Conservation (phyloP, 352 stramenopile species). For the Globisporangium echinulatum region DNA sequence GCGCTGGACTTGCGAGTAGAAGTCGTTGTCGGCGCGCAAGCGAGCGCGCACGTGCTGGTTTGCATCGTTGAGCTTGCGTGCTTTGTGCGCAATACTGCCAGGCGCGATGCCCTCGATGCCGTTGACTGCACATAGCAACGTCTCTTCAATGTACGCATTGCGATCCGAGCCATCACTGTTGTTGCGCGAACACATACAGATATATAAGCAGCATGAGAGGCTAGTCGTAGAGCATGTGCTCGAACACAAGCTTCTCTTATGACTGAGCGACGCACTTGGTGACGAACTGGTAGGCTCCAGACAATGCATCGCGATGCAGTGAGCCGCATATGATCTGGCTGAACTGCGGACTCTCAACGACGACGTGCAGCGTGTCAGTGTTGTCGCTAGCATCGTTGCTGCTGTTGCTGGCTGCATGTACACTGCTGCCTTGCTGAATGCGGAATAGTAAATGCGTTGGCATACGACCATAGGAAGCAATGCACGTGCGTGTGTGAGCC, state of each 20-base stretch:
- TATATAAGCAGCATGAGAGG: no score
- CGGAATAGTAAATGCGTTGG: no score
- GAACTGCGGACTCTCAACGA: slow-evolving; percentile 91
- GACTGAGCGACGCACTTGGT: slow-evolving; percentile 17
- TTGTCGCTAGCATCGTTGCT: not conserved
- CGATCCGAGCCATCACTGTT: slow-evolving; percentile 31
- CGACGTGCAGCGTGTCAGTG: slow-evolving; percentile 15
- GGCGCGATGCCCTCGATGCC: slow-evolving; percentile 37
- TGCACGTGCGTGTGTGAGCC: not conserved
- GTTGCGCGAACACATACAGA: not conserved
- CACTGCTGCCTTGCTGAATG: no score
- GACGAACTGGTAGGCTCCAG: slow-evolving; percentile 20
- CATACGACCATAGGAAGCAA: no score
- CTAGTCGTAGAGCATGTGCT: no score
- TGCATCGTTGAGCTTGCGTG: slow-evolving; percentile 15
- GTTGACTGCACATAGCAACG: slow-evolving; percentile 68
- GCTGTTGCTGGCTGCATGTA: not conserved
- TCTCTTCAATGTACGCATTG: slow-evolving; percentile 92
- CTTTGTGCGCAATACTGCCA: slow-evolving; percentile 17
- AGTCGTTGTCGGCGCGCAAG: slow-evolving; percentile 95
- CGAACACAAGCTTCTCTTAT: no score
- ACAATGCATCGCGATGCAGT: slow-evolving; percentile 16
- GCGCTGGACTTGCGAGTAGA: slow-evolving; percentile 91
- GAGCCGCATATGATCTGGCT: slow-evolving; percentile 38
- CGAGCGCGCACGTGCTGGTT: slow-evolving; percentile 51